Evolutionary conservation across 805 yeast species (phyloP).

Genomic region (Barnettozyma botsteinii): DNA sequence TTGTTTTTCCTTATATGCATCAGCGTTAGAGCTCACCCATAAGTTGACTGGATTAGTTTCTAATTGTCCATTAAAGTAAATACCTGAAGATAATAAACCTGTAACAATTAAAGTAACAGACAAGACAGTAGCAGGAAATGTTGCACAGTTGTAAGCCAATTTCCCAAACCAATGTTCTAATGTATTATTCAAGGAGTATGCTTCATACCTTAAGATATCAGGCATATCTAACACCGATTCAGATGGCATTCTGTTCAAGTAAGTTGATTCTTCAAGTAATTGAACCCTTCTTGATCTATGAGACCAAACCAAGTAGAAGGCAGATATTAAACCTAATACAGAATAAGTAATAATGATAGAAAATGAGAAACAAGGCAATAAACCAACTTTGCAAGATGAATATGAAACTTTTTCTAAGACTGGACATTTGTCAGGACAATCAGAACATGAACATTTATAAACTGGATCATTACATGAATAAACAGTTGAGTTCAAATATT

Average conservation of each 20-base stretch:
- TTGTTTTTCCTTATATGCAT: constrained; percentile 59
- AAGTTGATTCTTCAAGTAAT: constrained; percentile 39
- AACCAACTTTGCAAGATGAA: constrained; percentile 48
- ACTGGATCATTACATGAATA: constrained; percentile 51
- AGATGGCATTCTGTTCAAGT: constrained; percentile 21
- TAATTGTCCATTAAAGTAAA: constrained; percentile 43
- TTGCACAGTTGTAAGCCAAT: constrained; percentile 55
- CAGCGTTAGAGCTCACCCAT: constrained; percentile 84
- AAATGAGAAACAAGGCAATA: constrained; percentile 70
- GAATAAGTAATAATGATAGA: constrained; percentile 49
- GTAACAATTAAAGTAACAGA: constrained; percentile 36
- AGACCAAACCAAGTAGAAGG: constrained; percentile 22
- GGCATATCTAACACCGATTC: constrained; percentile 9
- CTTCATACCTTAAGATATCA: constrained; percentile 23
- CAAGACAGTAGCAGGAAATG: constrained; percentile 51
- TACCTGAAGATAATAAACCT: constrained; percentile 45
- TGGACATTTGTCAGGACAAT: constrained; percentile 82
- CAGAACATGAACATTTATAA: constrained; percentile 85
- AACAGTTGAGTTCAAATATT: constrained; percentile 19
- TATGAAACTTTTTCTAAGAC: constrained; percentile 41
- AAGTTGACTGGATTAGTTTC: constrained; percentile 78
- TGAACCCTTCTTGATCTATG: constrained; percentile 24
- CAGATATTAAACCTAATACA: constrained; percentile 21
- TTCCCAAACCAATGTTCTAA: constrained; percentile 43
- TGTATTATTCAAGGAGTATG: constrained; percentile 43